phyloP scores from a whole-genome alignment of 2,329 filamentous ascomycete species.

The Neofusicoccum parvum region DNA sequence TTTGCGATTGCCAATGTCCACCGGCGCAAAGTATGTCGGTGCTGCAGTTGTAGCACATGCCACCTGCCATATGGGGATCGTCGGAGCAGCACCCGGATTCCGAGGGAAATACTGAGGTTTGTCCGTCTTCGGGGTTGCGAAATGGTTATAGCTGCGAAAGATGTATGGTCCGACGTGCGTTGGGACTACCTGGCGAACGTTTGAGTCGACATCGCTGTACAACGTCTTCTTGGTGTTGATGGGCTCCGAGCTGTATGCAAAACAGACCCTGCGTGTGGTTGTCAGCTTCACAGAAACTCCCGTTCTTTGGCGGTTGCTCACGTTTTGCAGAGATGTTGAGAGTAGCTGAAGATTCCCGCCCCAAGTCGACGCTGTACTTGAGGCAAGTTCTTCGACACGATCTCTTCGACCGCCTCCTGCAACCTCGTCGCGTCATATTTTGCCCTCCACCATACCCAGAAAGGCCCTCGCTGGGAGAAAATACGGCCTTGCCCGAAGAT shows the following conservation, averaged over 20 bases:
- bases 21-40: neutral
- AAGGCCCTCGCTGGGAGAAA: neutral
- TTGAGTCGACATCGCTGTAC: neutral
- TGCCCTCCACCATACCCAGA: neutral
- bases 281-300: neutral
- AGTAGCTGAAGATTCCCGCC: neutral
- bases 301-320: neutral
- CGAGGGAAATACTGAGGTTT: neutral
- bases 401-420: neutral
- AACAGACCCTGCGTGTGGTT: neutral
- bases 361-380: neutral
- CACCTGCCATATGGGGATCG: conserved; percentile 3
- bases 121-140: neutral
- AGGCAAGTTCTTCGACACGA: neutral
- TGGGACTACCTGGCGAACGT: neutral
- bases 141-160: conserved; percentile 13
- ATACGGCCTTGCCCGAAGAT: conserved; percentile 15
- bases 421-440: neutral
- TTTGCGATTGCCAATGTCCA: conserved; percentile 1
- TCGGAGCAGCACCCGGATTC: neutral
- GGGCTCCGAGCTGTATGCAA: neutral
- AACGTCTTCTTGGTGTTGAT: neutral
- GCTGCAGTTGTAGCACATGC: conserved; percentile 10
- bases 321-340: conserved; percentile 4
- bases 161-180: neutral